phyloP scores from a whole-genome alignment of 2,329 filamentous ascomycete species.

The Penicillium sp. region DNA sequence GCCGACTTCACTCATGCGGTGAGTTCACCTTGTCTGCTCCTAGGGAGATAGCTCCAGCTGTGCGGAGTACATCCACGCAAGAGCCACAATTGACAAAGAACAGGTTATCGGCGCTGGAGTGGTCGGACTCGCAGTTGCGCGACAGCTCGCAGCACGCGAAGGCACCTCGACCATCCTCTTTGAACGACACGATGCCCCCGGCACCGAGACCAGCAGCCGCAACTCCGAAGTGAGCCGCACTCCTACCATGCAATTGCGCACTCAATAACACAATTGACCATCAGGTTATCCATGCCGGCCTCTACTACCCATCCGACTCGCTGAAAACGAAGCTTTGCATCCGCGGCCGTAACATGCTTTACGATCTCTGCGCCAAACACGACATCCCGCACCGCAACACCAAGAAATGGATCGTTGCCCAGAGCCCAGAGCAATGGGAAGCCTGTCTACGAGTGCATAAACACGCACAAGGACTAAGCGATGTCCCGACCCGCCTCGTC shows the following conservation, averaged over 20 bases:
- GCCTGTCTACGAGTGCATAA: constrained; percentile 52
- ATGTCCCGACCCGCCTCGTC: constrained; percentile 68
- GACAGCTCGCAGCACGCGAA: constrained; percentile 60
- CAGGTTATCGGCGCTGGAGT: constrained; percentile 65
- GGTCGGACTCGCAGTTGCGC: constrained; percentile 75
- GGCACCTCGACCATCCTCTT: constrained; percentile 68
- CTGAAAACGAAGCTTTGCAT: constrained; percentile 85
- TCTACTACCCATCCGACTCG: constrained; percentile 74
- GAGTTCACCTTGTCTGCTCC: constrained; percentile 6
- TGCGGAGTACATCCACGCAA: background rate
- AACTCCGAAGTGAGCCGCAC: constrained; percentile 67
- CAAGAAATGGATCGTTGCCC: constrained; percentile 94
- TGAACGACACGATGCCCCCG: constrained; percentile 69
- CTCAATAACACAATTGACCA: background rate
- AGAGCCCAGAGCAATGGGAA: constrained; percentile 65
- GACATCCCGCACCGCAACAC: constrained; percentile 67
- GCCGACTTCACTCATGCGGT: constrained; percentile 62
- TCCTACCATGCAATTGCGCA: background rate
- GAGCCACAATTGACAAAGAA: constrained; percentile 6
- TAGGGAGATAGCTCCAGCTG: background rate
- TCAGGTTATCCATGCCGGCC: constrained; percentile 84
- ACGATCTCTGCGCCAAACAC: constrained; percentile 66
- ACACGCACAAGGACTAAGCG: constrained; percentile 52
- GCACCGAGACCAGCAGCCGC: constrained; percentile 81
- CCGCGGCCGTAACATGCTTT: constrained; percentile 69